phyloP scores from a whole-genome alignment of 176 grass and related monocot species.

The Phragmites australis region DNA sequence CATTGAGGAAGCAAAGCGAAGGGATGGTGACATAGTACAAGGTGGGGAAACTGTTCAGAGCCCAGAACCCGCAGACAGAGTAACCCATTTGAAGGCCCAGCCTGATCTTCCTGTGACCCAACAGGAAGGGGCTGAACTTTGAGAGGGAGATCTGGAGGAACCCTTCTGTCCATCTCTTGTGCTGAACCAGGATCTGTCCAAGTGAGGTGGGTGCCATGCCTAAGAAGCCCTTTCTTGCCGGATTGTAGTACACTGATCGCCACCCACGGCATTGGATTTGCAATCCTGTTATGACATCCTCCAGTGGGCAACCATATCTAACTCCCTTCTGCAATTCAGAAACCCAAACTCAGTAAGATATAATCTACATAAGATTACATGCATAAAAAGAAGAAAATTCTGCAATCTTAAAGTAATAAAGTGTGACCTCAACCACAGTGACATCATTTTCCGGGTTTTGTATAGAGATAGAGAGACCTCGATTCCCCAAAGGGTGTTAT shows the following conservation, averaged over 20 bases:
- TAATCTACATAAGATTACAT: too few species aligned
- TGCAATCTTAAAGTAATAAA: neutral
- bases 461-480: conserved; percentile 47
- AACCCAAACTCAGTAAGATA: conserved; percentile 9
- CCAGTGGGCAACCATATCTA: conserved; percentile 67
- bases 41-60: conserved; percentile 59
- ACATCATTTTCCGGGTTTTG: neutral
- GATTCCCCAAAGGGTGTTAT: conserved; percentile 65
- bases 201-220: conserved; percentile 65
- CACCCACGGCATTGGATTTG: conserved; percentile 82
- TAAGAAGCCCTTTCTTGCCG: conserved; percentile 54
- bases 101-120: conserved; percentile 56
- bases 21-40: conserved; percentile 64
- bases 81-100: conserved; percentile 78
- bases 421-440: neutral
- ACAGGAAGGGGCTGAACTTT: conserved; percentile 57
- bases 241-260: conserved; percentile 55
- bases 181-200: conserved; percentile 66
- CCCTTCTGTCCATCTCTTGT: conserved; percentile 88
- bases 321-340: conserved; percentile 67
- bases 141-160: conserved; percentile 74
- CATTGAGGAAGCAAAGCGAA: conserved; percentile 69
- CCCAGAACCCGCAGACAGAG: conserved; percentile 61
- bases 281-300: conserved; percentile 78
- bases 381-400: neutral